phyloP scores from a whole-genome alignment of 352 stramenopile species.

The Pythium pectinolyticum region DNA sequence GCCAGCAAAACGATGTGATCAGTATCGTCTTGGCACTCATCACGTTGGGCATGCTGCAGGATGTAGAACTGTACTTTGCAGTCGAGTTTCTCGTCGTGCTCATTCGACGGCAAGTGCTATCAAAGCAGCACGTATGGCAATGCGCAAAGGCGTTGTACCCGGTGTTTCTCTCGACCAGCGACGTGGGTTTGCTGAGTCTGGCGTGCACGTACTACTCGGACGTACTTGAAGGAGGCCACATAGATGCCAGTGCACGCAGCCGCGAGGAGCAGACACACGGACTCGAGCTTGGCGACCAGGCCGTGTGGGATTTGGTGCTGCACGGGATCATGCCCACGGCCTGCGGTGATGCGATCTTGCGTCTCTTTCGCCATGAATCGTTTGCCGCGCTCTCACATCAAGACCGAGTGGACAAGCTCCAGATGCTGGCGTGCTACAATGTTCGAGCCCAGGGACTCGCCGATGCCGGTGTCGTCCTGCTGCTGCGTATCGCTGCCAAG shows the following conservation, averaged over 20 bases:
- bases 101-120: conserved; percentile 51
- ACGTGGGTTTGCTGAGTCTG: conserved; percentile 51
- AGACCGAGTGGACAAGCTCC: conserved; percentile 30
- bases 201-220: conserved; percentile 68
- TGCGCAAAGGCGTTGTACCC: conserved; percentile 50
- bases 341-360: conserved; percentile 41
- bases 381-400: conserved; percentile 15
- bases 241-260: conserved; percentile 38
- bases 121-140: conserved; percentile 51
- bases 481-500: conserved; percentile 65
- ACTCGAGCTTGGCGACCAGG: conserved; percentile 29
- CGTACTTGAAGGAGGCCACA: conserved; percentile 52
- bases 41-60: conserved; percentile 32
- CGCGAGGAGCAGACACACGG: conserved; percentile 7
- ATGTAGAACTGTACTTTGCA: conserved; percentile 62
- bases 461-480: conserved; percentile 60
- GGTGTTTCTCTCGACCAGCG: conserved; percentile 33
- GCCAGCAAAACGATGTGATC: conserved; percentile 40
- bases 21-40: conserved; percentile 39
- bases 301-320: conserved; percentile 55
- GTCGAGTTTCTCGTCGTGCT: conserved; percentile 66
- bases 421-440: conserved; percentile 68
- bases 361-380: conserved; percentile 42
- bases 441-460: conserved; percentile 64
- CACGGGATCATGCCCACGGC: conserved; percentile 38